These are phyloP conservation scores for Candida insectorum DNA, from an alignment of 805 yeast species.

Conservation along the genomic window DNA sequence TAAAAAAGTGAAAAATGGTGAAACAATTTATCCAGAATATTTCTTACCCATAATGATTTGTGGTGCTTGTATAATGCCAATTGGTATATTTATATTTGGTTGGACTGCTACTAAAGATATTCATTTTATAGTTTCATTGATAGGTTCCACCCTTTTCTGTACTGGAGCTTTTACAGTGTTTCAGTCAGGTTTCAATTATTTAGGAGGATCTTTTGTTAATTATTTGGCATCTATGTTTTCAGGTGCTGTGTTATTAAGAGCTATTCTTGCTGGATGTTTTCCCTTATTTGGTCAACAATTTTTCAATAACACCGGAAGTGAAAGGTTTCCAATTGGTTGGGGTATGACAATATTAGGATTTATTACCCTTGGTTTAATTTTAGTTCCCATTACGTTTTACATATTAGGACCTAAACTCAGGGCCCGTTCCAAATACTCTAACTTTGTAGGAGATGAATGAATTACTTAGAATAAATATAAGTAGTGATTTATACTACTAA, in stretches of 20 bases:
- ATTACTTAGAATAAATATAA: no score
- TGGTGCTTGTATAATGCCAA: slow-evolving; percentile 41
- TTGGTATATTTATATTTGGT: slow-evolving; percentile 46
- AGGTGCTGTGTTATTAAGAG: slow-evolving; percentile 49
- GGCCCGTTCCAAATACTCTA: slow-evolving; percentile 48
- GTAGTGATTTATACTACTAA: no score
- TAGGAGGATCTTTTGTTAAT: slow-evolving; percentile 46
- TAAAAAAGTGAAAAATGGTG: slow-evolving; percentile 17
- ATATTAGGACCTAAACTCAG: slow-evolving; percentile 57
- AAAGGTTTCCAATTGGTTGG: slow-evolving; percentile 57
- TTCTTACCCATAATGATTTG: slow-evolving; percentile 38
- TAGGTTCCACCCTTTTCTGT: slow-evolving; percentile 41
- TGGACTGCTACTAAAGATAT: slow-evolving; percentile 42
- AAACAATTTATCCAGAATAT: slow-evolving; percentile 36
- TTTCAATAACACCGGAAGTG: slow-evolving; percentile 48
- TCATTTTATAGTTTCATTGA: slow-evolving; percentile 50
- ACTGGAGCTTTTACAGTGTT: slow-evolving; percentile 43
- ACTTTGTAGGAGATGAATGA: no score
- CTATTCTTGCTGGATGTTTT: slow-evolving; percentile 52
- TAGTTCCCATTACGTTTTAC: slow-evolving; percentile 67
- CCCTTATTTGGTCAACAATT: slow-evolving; percentile 63
- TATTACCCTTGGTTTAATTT: slow-evolving; percentile 65
- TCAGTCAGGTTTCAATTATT: slow-evolving; percentile 50
- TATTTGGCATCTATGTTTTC: slow-evolving; percentile 59
- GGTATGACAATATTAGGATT: slow-evolving; percentile 62